These are phyloP conservation scores for Linum lewisii DNA, from an alignment of 345 rosid species.

Conservation along the genomic window DNA sequence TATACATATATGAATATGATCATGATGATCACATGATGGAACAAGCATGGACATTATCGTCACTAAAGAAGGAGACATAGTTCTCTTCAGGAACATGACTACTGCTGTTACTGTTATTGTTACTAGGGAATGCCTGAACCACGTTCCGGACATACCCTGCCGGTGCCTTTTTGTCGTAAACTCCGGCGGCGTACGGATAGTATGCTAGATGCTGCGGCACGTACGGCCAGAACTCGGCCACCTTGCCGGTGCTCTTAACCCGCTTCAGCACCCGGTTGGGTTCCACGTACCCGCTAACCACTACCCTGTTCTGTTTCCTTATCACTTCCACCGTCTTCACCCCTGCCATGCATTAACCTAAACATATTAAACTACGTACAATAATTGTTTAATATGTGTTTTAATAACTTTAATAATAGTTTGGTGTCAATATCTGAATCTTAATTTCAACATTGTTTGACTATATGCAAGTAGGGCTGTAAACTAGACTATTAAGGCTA, in stretches of 20 bases:
- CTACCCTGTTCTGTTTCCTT: slow-evolving; percentile 47
- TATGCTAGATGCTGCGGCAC: slow-evolving; percentile 52
- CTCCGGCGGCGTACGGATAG: slow-evolving; percentile 44
- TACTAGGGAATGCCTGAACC: slow-evolving; percentile 43
- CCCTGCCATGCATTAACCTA: slow-evolving; percentile 19
- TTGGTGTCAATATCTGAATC: neutral
- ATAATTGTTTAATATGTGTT: neutral
- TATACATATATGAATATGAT: no score
- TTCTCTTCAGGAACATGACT: slow-evolving; percentile 34
- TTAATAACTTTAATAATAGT: slow-evolving; percentile 1
- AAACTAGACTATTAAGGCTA: no score
- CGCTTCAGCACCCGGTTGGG: slow-evolving; percentile 58
- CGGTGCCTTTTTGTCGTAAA: slow-evolving; percentile 57
- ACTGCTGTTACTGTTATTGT: neutral
- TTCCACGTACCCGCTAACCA: slow-evolving; percentile 48
- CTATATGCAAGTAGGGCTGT: neutral
- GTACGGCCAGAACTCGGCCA: slow-evolving; percentile 74
- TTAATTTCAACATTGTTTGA: slow-evolving; percentile 1
- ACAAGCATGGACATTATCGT: slow-evolving; percentile 70
- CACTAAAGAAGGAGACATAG: slow-evolving; percentile 47
- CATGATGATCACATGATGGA: slow-evolving; percentile 40
- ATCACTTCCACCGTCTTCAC: slow-evolving; percentile 51
- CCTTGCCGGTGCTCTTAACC: slow-evolving; percentile 57
- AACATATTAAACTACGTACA: neutral
- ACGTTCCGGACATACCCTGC: slow-evolving; percentile 50